These are phyloP conservation scores for Boletus sp. DNA, from an alignment of 1,284 basidiomycete species.

Conservation along the genomic window DNA sequence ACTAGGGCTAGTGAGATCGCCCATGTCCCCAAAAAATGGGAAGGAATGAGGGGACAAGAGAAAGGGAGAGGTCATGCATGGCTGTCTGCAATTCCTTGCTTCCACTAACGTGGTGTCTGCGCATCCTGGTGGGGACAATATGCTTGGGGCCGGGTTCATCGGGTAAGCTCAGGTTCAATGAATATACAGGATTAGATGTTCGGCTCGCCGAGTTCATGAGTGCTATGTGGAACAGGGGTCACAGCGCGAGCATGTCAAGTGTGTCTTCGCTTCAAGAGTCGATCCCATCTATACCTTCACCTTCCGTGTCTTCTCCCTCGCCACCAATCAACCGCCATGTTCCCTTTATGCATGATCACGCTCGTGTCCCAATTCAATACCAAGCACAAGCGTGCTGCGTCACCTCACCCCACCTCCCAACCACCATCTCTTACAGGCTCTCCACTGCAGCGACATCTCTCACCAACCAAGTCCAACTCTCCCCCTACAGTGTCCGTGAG, in stretches of 20 bases:
- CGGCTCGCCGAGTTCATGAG: constrained; percentile 37
- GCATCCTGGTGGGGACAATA: constrained; percentile 4
- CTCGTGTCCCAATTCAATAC: constrained; percentile 12
- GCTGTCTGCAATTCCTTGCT: constrained; percentile 42
- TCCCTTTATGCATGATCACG: constrained; percentile 14
- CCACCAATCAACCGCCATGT: constrained; percentile 30
- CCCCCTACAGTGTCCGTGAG: constrained; percentile 60
- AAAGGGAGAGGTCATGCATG: constrained; percentile 44
- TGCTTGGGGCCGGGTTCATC: constrained; percentile 16
- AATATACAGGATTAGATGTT: constrained; percentile 36
- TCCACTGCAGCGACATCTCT: constrained; percentile 56
- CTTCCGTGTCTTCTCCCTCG: constrained; percentile 51
- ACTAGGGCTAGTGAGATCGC: constrained; percentile 67
- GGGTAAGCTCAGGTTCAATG: constrained; percentile 22
- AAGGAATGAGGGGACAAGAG: constrained; percentile 25
- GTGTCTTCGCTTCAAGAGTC: constrained; percentile 72
- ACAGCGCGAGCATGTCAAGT: constrained; percentile 72
- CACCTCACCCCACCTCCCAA: constrained; percentile 24
- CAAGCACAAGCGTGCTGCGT: constrained; percentile 16
- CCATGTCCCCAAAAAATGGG: constrained; percentile 30
- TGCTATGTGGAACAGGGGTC: constrained; percentile 33
- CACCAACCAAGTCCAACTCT: constrained; percentile 59
- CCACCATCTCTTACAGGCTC: constrained; percentile 29
- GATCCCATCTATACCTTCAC: constrained; percentile 77
- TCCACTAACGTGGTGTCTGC: constrained; percentile 30